Conservation (phyloP, 2,329 filamentous ascomycete species). For the Venturia aucupariae region DNA sequence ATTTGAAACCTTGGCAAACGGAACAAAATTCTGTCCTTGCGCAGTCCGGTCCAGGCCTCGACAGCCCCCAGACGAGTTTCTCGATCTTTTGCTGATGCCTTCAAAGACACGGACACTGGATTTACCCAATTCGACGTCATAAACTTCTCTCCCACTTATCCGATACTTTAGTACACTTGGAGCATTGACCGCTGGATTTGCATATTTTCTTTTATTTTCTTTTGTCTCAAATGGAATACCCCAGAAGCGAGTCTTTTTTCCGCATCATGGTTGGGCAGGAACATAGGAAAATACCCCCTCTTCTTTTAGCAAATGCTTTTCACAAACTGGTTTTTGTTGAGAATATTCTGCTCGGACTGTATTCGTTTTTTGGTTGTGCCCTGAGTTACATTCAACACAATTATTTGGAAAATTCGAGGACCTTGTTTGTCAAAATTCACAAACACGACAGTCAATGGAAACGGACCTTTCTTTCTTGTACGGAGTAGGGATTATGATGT, state of each 20-base stretch:
- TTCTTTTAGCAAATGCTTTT: neutral
- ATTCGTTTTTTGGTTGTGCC: neutral
- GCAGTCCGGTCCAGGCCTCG: conserved; percentile 14
- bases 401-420: neutral
- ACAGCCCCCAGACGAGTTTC: neutral
- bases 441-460: too few species aligned
- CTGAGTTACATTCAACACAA: neutral
- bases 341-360: neutral
- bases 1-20: conserved; percentile 27
- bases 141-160: neutral
- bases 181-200: neutral
- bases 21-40: conserved; percentile 22
- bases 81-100: neutral
- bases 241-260: neutral
- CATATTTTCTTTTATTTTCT: neutral
- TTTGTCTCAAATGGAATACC: neutral
- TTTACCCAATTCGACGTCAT: neutral
- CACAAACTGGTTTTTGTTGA: neutral
- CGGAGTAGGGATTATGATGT: neutral
- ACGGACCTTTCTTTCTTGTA: neutral
- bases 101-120: neutral
- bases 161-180: neutral
- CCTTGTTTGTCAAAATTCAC: too few species aligned
- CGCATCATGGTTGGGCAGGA: neutral
- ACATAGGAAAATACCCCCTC: neutral